Evolutionary conservation across 257 asterid genomes (phyloP).

Genomic region (Misopates orontium): DNA sequence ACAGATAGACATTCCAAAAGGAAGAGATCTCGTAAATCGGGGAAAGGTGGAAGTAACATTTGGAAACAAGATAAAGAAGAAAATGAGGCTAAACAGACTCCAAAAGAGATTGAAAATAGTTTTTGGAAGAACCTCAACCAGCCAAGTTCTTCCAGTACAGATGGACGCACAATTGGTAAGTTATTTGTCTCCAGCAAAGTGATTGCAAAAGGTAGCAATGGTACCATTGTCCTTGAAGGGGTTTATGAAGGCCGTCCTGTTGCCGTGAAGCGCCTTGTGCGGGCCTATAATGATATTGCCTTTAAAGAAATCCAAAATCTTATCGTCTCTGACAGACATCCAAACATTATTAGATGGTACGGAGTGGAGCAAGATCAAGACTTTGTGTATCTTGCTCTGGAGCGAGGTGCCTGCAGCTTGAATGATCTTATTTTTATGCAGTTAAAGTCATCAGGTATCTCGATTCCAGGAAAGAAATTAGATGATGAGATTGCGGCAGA

Average conservation of each 20-base stretch:
- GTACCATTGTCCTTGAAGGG: constrained; percentile 92
- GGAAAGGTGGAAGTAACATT: constrained; percentile 44
- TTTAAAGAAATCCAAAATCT: constrained; percentile 86
- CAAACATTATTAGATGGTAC: constrained; percentile 84
- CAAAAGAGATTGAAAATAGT: constrained; percentile 36
- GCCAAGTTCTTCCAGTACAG: constrained; percentile 38
- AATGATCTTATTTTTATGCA: constrained; percentile 70
- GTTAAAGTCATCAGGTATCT: constrained; percentile 42
- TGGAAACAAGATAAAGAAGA: constrained; percentile 51
- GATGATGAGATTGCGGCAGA: constrained; percentile 43
- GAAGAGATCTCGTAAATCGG: constrained; percentile 66
- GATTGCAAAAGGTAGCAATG: constrained; percentile 94
- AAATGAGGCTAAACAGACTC: constrained; percentile 35
- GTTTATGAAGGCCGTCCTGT: constrained; percentile 79
- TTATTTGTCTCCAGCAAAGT: constrained; percentile 65
- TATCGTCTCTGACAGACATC: constrained; percentile 84
- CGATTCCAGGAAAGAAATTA: constrained; percentile 31
- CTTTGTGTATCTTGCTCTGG: constrained; percentile 89
- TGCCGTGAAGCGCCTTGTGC: constrained; percentile 95
- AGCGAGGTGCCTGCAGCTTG: constrained; percentile 86
- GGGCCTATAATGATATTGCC: constrained; percentile 83
- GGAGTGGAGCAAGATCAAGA: constrained; percentile 91
- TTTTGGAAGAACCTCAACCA: constrained; percentile 52
- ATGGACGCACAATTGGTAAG: constrained; percentile 77
- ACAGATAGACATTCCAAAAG: constrained; percentile 46